Conservation (phyloP, 768 basidiomycete species). For the Termitomyces sp. region DNA sequence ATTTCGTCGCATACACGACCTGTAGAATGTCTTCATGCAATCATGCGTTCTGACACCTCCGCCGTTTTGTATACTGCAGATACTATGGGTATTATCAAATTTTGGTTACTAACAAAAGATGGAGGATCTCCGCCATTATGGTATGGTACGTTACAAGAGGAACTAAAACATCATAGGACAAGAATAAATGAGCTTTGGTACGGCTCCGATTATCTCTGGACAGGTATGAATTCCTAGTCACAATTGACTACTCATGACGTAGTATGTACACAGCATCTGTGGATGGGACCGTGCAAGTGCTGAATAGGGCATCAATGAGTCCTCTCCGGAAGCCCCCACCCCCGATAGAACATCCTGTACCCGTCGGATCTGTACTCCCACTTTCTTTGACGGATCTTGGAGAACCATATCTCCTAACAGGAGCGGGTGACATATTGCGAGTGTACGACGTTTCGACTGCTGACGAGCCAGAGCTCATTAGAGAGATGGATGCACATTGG, state of each 20-base stretch:
- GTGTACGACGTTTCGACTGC: conserved; percentile 71
- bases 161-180: conserved; percentile 73
- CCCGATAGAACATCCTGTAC: conserved; percentile 51
- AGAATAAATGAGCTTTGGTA: conserved; percentile 70
- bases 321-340: conserved; percentile 31
- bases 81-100: conserved; percentile 85
- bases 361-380: conserved; percentile 72
- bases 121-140: conserved; percentile 35
- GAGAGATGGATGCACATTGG: conserved; percentile 81
- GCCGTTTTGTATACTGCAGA: conserved; percentile 76
- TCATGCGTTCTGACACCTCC: conserved; percentile 34
- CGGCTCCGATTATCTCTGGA: conserved; percentile 79
- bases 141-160: conserved; percentile 43
- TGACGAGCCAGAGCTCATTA: conserved; percentile 64
- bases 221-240: conserved; percentile 43
- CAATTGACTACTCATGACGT: neutral
- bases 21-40: conserved; percentile 71
- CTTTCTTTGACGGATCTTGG: conserved; percentile 54
- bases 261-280: conserved; percentile 60
- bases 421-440: conserved; percentile 77
- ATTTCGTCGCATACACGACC: conserved; percentile 86
- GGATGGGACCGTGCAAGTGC: conserved; percentile 76
- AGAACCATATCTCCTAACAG: conserved; percentile 76
- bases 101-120: conserved; percentile 64
- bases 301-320: conserved; percentile 32